phyloP scores from a whole-genome alignment of 495 filamentous ascomycete species.

The Podospora anserina region DNA sequence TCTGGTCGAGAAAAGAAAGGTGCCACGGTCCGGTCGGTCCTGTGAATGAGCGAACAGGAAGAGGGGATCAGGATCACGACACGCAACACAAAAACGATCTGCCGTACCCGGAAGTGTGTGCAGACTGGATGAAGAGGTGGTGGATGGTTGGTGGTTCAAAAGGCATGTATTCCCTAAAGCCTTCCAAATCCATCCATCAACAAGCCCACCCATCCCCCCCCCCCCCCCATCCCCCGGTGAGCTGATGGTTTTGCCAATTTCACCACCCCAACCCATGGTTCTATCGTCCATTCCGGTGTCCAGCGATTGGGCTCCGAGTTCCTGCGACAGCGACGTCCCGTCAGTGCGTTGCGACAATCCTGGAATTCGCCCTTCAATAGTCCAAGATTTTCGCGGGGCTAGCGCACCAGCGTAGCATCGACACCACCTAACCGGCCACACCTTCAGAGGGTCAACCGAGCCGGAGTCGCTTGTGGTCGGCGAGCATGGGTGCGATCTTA shows the following conservation, averaged over 20 bases:
- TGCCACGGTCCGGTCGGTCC: background rate
- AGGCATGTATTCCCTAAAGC: slow-evolving; percentile 1
- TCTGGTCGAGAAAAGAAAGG: background rate
- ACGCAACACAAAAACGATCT: slow-evolving; percentile 4
- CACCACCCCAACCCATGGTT: slow-evolving; percentile 12
- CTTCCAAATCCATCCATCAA: slow-evolving; percentile 12
- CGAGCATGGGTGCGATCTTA: background rate
- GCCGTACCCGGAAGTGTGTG: background rate
- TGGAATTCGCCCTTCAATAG: slow-evolving; percentile 22
- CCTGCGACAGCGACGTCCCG: slow-evolving; percentile 8
- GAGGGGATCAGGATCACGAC: slow-evolving; percentile 2
- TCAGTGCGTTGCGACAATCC: slow-evolving; percentile 17
- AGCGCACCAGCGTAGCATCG: slow-evolving; percentile 18
- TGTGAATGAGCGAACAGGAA: slow-evolving; percentile 5
- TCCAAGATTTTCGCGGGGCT: slow-evolving; percentile 19
- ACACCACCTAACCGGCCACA: slow-evolving; percentile 12
- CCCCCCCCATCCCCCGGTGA: background rate
- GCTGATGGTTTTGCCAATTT: slow-evolving; percentile 10
- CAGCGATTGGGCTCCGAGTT: slow-evolving; percentile 10
- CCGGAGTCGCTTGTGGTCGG: background rate
- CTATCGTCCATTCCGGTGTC: slow-evolving; percentile 2
- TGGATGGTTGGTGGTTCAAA: slow-evolving; percentile 6
- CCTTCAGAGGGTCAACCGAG: slow-evolving; percentile 1
- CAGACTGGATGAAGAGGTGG: background rate
- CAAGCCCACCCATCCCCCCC: background rate